Conservation (phyloP, 768 basidiomycete species). For the Lentinus tigrinus region DNA sequence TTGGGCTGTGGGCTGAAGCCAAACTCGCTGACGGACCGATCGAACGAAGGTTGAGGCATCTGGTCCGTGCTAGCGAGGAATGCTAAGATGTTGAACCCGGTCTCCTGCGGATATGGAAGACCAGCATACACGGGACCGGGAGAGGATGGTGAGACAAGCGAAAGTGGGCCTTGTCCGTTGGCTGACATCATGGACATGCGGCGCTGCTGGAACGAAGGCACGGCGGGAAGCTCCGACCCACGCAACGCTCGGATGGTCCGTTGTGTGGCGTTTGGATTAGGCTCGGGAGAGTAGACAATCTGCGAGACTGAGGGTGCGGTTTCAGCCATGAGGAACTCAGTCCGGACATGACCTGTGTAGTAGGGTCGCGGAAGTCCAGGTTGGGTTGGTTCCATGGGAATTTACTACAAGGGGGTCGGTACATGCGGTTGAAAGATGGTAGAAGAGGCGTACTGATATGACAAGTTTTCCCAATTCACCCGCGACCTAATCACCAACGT, state of each 20-base stretch:
- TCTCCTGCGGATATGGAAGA: conserved; percentile 12
- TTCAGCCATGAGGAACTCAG: conserved; percentile 61
- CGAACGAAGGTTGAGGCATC: background rate
- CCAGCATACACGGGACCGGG: conserved; percentile 4
- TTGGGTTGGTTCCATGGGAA: conserved; percentile 76
- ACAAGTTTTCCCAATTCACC: conserved; percentile 55
- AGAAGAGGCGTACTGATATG: conserved; percentile 30
- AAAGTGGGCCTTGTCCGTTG: background rate
- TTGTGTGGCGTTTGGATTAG: no score
- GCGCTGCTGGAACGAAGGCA: conserved; percentile 3
- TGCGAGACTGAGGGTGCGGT: conserved; percentile 55
- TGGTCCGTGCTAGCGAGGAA: conserved; percentile 1
- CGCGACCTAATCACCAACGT: conserved; percentile 38
- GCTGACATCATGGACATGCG: background rate
- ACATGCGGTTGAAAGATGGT: background rate
- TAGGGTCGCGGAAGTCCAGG: conserved; percentile 75
- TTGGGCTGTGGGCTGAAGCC: conserved; percentile 15
- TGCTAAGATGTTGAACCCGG: conserved; percentile 4
- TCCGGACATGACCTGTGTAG: conserved; percentile 67
- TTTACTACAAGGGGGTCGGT: conserved; percentile 48
- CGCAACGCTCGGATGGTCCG: conserved; percentile 16
- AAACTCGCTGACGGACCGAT: conserved; percentile 22
- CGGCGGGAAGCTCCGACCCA: conserved; percentile 15
- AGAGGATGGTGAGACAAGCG: background rate
- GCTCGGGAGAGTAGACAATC: conserved; percentile 36